phyloP scores from a whole-genome alignment of 208 protist species.

The Wallacemonas sp. region DNA sequence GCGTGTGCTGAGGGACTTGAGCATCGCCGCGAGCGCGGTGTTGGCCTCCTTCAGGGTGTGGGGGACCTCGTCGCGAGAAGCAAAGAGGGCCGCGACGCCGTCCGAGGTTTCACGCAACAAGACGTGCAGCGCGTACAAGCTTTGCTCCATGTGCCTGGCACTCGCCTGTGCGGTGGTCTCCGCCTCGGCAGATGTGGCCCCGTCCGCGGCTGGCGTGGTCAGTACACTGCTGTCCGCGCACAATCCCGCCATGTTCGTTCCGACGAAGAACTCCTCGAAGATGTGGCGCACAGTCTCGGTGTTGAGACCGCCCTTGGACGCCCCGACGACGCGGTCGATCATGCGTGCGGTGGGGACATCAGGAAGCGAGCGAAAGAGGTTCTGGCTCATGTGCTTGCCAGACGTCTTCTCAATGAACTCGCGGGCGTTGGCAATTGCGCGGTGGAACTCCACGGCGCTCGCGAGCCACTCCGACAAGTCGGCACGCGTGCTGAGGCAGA shows the following conservation, averaged over 20 bases:
- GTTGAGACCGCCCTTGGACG: background rate
- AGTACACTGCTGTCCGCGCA: background rate
- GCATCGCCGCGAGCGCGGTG: background rate
- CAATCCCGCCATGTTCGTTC: background rate
- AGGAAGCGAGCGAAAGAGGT: background rate
- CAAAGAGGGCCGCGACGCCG: background rate
- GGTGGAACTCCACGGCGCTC: background rate
- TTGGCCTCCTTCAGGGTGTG: constrained; percentile 6
- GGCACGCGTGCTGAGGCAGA: background rate
- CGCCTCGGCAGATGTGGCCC: too few species aligned
- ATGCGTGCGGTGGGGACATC: constrained; percentile 5
- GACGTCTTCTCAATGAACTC: background rate
- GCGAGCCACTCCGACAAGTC: background rate
- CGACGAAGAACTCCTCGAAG: background rate
- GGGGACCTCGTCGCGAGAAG: background rate
- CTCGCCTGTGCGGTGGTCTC: background rate
- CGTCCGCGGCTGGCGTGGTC: too few species aligned
- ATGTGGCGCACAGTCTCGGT: background rate
- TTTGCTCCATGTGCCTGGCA: background rate
- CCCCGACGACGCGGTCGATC: background rate
- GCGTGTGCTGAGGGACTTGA: too few species aligned
- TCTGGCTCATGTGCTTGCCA: background rate
- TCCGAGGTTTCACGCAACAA: constrained; percentile 5
- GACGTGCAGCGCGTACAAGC: constrained; percentile 3
- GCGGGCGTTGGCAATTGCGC: background rate